A percentile compares a stretch with the other conserved stretches of the same genome.
Conservation (phyloP, 2,329 filamentous ascomycete genomes). For the Trichophyton schoenleinii region DNA sequence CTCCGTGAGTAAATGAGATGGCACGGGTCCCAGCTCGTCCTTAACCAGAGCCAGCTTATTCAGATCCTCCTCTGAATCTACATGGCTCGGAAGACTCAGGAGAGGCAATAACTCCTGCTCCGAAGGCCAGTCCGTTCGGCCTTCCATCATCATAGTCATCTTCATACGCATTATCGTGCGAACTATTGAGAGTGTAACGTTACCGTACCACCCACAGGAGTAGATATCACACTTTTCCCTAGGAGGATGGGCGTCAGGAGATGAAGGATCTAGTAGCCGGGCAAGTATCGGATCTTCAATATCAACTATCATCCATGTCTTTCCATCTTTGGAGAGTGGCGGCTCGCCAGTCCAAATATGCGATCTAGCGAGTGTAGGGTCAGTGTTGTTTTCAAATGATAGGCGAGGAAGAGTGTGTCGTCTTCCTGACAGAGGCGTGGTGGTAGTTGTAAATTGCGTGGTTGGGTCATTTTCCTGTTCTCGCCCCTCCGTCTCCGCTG, state of each 20-base stretch:
- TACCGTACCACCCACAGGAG: slow-evolving; percentile 71
- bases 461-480: slow-evolving; percentile 12
- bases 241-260: slow-evolving; percentile 39
- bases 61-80: slow-evolving; percentile 14
- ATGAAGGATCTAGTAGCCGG: slow-evolving; percentile 51
- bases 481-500: slow-evolving; percentile 19
- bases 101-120: slow-evolving; percentile 28
- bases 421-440: slow-evolving; percentile 16
- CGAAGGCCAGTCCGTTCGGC: slow-evolving; percentile 15
- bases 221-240: slow-evolving; percentile 46
- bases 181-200: slow-evolving; percentile 68
- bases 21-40: slow-evolving; percentile 18
- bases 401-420: slow-evolving; percentile 17
- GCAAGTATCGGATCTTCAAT: slow-evolving; percentile 67
- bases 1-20: slow-evolving; percentile 25
- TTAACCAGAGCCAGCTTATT: slow-evolving; percentile 9
- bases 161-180: slow-evolving; percentile 83
- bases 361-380: slow-evolving; percentile 12
- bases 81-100: slow-evolving; percentile 28
- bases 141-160: slow-evolving; percentile 51
- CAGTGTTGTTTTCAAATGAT: slow-evolving; percentile 8
- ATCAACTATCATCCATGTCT: slow-evolving; percentile 90
- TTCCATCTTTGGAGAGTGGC: slow-evolving; percentile 61
- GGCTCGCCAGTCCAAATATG: slow-evolving; percentile 74
- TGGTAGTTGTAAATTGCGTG: slow-evolving; percentile 6